Base-by-base conservation (phyloP, 371 early-diverging fungal genomes). In the Mucor ambiguus region DNA sequence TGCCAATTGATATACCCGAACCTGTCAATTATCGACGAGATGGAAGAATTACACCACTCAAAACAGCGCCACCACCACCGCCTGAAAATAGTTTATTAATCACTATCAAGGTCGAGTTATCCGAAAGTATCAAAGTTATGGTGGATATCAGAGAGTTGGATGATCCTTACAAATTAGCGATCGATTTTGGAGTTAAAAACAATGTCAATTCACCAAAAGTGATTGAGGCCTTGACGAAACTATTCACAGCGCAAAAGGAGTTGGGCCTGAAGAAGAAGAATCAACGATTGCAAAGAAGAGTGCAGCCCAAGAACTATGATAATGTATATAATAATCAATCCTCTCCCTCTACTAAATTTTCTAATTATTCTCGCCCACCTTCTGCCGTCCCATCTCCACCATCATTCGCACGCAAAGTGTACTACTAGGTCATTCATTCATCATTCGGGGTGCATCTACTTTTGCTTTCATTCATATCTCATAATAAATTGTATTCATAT, bases 141-240 rank as follows among this genome's bases (percentile, higher is more conserved):
- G 68, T 68, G 7, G 52, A 44, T 2, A 61, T 72, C 18, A 48
- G 41, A 11, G 72, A 72, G 37, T 26, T 72, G 35, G 72, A 72
- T 38, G 68, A 72, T 6, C 72, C 72, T 9, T 7, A 11, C 5
- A 24, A 72, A 28, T 22, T 72, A 18, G 72, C 72, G 2, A 4
- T 33, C 2, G 49, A 57, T 8, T 64, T 72, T 68, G 72, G 58
- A 32, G 8, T 49, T 14, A 61, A 49, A 11, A 22, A 70, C 26
- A 72, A 68, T 37, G 14, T 67, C n/a, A 35, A 43, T 4, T 24
- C 52, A 2, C 33, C 32, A 7, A 64, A 57, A 4, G 52, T 68
- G 2, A 37, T 68, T 61, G 55, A 35, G 8, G 72, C 68, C 3
- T 26, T 72, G 20, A 55, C 60, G 2, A 54, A 67, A 14, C 32